These are phyloP conservation scores for Areca catechu DNA, from an alignment of 176 grass and related monocot genomes.

Conservation along the genomic window DNA sequence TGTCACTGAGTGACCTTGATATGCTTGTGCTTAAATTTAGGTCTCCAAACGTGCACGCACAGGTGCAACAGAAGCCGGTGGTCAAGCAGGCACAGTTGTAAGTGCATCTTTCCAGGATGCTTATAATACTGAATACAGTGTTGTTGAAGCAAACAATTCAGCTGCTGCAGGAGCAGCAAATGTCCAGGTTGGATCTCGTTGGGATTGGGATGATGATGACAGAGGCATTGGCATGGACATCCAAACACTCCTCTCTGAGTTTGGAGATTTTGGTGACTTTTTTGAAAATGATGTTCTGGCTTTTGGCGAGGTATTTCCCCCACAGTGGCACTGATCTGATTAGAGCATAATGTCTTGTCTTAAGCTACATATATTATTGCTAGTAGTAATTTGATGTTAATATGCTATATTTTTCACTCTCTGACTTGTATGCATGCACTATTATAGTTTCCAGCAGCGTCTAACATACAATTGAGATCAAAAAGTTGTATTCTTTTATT, in stretches of 20 bases:
- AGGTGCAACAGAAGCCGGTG: constrained; percentile 43
- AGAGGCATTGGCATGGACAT: constrained; percentile 61
- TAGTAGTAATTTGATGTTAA: too few relatives aligned
- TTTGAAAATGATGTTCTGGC: constrained; percentile 62
- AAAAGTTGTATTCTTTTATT: too few relatives aligned
- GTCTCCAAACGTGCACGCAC: constrained; percentile 52
- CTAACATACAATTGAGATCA: too few relatives aligned
- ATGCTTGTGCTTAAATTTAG: constrained; percentile 35
- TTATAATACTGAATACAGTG: constrained; percentile 11
- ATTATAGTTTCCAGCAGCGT: too few relatives aligned
- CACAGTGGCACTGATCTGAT: too few relatives aligned
- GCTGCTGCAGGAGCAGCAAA: constrained; percentile 21
- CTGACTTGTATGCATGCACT: too few relatives aligned
- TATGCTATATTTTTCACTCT: too few relatives aligned
- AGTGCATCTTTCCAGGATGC: constrained; percentile 34
- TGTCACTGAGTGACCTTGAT: constrained; percentile 19
- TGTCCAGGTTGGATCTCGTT: constrained; percentile 40
- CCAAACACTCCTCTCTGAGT: constrained; percentile 68
- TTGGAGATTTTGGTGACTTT: constrained; percentile 93
- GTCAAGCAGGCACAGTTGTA: constrained; percentile 54
- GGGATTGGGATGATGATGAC: constrained; percentile 70
- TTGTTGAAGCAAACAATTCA: constrained; percentile 26
- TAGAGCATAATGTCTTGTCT: too few relatives aligned
- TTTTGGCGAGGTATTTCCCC: constrained; percentile 76
- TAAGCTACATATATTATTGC: too few relatives aligned